phyloP scores from a whole-genome alignment of 1,284 basidiomycete genomes.

The Pseudozyma tsukubaensis region DNA sequence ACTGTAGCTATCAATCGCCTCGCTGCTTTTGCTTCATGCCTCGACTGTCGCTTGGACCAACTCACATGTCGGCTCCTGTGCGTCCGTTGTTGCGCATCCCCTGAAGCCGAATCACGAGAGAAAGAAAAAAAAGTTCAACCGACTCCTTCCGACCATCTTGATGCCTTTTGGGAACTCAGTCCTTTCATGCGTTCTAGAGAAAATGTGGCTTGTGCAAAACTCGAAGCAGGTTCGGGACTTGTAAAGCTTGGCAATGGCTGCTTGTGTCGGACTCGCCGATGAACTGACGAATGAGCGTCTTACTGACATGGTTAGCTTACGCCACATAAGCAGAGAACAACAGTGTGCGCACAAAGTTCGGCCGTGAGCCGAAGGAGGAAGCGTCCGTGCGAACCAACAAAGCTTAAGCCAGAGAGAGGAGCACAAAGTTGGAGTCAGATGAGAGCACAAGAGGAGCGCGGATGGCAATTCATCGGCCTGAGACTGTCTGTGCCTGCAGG shows the following conservation, averaged over 20 bases:
- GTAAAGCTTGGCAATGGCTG: background rate
- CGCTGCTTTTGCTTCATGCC: no score
- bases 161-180: background rate
- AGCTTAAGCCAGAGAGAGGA: no score
- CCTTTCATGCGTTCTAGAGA: background rate
- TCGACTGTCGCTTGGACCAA: background rate
- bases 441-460: background rate
- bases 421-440: background rate
- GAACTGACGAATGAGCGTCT: conserved; percentile 2
- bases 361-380: conserved; percentile 1
- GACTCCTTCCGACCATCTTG: background rate
- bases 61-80: background rate
- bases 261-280: conserved; percentile 4
- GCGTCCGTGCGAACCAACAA: no score
- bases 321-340: background rate
- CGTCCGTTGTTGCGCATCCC: background rate
- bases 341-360: conserved; percentile 4
- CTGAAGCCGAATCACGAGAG: background rate
- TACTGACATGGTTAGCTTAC: background rate
- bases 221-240: background rate
- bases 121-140: conserved; percentile 1
- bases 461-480: no score
- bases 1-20: no score
- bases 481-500: background rate
- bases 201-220: conserved; percentile 4